Conservation (phyloP, 2,329 filamentous ascomycete species). For the Chaetomium olivaceum region DNA sequence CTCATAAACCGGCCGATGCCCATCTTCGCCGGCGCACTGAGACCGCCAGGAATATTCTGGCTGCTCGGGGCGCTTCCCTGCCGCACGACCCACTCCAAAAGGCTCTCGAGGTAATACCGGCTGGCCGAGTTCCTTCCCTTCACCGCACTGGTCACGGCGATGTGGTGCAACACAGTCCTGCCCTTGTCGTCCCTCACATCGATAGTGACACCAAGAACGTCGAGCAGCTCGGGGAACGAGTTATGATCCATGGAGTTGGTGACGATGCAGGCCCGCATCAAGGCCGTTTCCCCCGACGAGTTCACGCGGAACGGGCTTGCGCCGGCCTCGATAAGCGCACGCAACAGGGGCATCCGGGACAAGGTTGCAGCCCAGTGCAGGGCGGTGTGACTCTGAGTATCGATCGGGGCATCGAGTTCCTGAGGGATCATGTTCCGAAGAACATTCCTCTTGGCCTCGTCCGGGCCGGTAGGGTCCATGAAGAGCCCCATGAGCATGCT, state of each 20-base stretch:
- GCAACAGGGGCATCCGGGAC: slow-evolving; percentile 78
- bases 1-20: slow-evolving; percentile 91
- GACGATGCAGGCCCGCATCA: slow-evolving; percentile 90
- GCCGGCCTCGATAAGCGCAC: slow-evolving; percentile 77
- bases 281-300: slow-evolving; percentile 81
- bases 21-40: slow-evolving; percentile 61
- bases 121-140: slow-evolving; percentile 89
- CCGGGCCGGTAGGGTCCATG: slow-evolving; percentile 68
- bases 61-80: slow-evolving; percentile 58
- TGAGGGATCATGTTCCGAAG: slow-evolving; percentile 72
- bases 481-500: slow-evolving; percentile 81
- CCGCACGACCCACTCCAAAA: slow-evolving; percentile 91
- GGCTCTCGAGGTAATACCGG: slow-evolving; percentile 91
- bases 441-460: slow-evolving; percentile 70
- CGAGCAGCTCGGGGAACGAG: slow-evolving; percentile 86
- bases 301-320: slow-evolving; percentile 89
- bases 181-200: slow-evolving; percentile 88
- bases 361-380: slow-evolving; percentile 96
- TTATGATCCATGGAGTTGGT: slow-evolving; percentile 92
- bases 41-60: slow-evolving; percentile 39
- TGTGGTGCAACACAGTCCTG: slow-evolving; percentile 91
- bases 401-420: slow-evolving; percentile 90
- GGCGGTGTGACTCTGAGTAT: slow-evolving; percentile 83
- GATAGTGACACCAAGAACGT: slow-evolving; percentile 85
- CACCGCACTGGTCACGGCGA: slow-evolving; percentile 92